A percentile compares a stretch with the other conserved stretches of the same genome.
Conservation (phyloP, 257 asterid genomes). For the Lycium ferocissimum region DNA sequence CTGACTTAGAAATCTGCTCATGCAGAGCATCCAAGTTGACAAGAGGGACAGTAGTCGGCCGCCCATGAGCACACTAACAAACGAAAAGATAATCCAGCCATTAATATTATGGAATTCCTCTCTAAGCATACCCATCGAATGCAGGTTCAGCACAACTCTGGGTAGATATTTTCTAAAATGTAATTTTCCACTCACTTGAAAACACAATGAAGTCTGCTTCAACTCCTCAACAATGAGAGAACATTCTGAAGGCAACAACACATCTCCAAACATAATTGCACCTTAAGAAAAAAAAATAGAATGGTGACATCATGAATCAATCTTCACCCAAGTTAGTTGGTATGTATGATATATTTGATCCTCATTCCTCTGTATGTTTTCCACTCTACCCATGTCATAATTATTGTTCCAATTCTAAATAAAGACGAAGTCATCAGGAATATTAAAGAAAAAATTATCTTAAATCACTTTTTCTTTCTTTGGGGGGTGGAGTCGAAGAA, state of each 20-base stretch:
- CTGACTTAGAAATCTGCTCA: slow-evolving; percentile 58
- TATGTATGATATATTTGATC: neutral
- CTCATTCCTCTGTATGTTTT: neutral
- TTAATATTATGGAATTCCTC: slow-evolving; percentile 9
- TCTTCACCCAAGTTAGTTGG: neutral
- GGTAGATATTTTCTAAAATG: slow-evolving; percentile 1
- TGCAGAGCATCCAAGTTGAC: slow-evolving; percentile 71
- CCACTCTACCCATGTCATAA: neutral
- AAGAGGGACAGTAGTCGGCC: slow-evolving; percentile 93
- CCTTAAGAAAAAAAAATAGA: slow-evolving; percentile 49
- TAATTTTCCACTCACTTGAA: slow-evolving; percentile 69
- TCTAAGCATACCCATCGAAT: neutral
- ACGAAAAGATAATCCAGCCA: slow-evolving; percentile 14
- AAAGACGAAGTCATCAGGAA: neutral
- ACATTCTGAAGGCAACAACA: slow-evolving; percentile 89
- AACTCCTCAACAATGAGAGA: slow-evolving; percentile 91
- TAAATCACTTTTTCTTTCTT: neutral
- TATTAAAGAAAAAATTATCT: neutral
- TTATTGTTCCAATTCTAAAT: neutral
- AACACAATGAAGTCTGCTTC: slow-evolving; percentile 84
- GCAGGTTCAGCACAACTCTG: slow-evolving; percentile 14
- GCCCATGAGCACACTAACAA: slow-evolving; percentile 94
- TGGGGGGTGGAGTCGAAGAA: no score
- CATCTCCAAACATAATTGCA: slow-evolving; percentile 97
- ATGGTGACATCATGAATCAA: slow-evolving; percentile 4